Base-by-base conservation (phyloP, 2,329 filamentous ascomycete species). In the Penicillium digitatum region DNA sequence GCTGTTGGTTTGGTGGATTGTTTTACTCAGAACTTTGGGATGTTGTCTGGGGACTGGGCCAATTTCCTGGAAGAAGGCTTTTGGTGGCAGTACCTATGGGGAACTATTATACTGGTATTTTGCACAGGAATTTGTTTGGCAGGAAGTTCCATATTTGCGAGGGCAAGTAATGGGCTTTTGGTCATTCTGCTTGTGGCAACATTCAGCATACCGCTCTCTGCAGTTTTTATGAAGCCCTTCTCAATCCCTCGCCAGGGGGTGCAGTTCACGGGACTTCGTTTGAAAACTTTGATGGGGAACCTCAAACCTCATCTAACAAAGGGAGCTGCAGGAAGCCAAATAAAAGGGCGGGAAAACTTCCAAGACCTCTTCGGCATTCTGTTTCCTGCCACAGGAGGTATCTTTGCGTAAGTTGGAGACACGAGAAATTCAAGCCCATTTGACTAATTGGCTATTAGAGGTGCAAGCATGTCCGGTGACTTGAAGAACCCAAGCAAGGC, bases 381-480 rank as follows among this genome's bases (percentile, higher is more conserved):
- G 1, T 95, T 94, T 64, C 89, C 90, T 34, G 84, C 85, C 3
- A 87, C 84, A 2, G 82, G 83, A 5, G 79, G 76, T 5, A 84
- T 83, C 26, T 82, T 84, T 64, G 81, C 81, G 76, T 80, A 69
- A 62, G 76, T 74, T 9, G 35, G 43, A 18, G 22, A 14, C 24
- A 24, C 5, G 18, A 27, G 29, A 37, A 27, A 76, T 3, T 80
- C 81, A 24, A 85, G 83, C 58, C 82, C 83, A 69, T 81, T 84
- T 56, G n/a, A 69, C 60, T 57, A 45, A 64, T 48, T 22, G 7
- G 40, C 8, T 24, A 37, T 46, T 47, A 81, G 79, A 43, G 91
- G 91, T 18, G 90, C 90, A 7, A 93, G 89, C 63, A 95, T 95
- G 90, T 95, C 90, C 8, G 90, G 90, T 18, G 90, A 95, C 68